These are phyloP conservation scores for Lipomyces starkeyi DNA, from an alignment of 805 yeast genomes.

Conservation along the genomic window DNA sequence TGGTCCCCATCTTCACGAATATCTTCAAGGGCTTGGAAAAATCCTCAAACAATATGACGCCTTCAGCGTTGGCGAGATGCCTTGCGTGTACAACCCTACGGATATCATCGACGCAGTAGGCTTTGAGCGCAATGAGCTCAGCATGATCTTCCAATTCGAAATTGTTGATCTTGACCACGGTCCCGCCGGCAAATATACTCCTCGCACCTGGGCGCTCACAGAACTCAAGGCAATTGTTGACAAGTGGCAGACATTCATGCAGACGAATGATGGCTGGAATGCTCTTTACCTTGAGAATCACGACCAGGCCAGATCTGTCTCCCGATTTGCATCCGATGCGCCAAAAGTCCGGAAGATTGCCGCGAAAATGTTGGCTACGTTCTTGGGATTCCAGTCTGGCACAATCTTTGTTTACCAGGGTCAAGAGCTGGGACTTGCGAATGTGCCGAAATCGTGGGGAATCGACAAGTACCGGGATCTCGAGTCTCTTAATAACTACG, in stretches of 20 bases:
- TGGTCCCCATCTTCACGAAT: conserved; percentile 66
- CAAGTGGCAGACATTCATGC: conserved; percentile 46
- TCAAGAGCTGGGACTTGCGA: conserved; percentile 53
- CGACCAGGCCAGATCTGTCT: conserved; percentile 61
- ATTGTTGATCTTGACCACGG: conserved; percentile 33
- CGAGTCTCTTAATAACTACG: conserved; percentile 53
- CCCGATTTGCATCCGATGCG: conserved; percentile 58
- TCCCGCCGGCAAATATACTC: conserved; percentile 23
- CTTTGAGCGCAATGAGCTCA: conserved; percentile 40
- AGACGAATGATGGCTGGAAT: conserved; percentile 64
- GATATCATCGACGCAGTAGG: conserved; percentile 39
- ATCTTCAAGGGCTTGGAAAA: conserved; percentile 58
- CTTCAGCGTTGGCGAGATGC: conserved; percentile 66
- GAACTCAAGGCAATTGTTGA: conserved; percentile 30
- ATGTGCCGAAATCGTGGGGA: conserved; percentile 49
- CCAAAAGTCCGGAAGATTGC: conserved; percentile 48
- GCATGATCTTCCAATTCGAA: conserved; percentile 43
- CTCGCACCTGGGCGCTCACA: conserved; percentile 19
- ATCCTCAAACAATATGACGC: conserved; percentile 56
- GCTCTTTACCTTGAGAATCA: conserved; percentile 63
- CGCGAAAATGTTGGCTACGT: conserved; percentile 56
- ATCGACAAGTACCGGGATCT: conserved; percentile 59
- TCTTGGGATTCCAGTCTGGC: conserved; percentile 58
- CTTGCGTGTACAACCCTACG: conserved; percentile 48
- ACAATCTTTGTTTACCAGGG: conserved; percentile 65